Evolutionary conservation across 2,329 filamentous ascomycete species (phyloP).

Genomic region (Aspergillus clavatus): DNA sequence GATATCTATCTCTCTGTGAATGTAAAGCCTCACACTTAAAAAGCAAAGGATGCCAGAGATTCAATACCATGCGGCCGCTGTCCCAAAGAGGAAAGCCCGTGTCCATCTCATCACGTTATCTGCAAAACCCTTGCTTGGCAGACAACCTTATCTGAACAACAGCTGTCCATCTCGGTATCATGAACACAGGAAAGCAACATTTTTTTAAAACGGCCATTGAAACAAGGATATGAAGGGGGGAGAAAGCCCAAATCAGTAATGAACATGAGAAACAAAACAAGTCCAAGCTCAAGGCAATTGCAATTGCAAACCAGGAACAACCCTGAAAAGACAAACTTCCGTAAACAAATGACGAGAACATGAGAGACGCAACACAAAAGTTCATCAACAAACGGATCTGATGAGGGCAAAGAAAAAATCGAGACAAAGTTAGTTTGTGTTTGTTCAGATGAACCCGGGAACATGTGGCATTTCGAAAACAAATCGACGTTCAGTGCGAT

Average conservation of each 20-base stretch:
- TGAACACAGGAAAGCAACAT: neutral
- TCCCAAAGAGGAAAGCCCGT: neutral
- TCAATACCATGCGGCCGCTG: too few species aligned
- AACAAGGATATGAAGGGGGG: neutral
- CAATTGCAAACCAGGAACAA: neutral
- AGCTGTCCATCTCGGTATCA: neutral
- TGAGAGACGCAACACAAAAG: too few species aligned
- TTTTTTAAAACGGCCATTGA: neutral
- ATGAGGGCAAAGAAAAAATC: too few species aligned
- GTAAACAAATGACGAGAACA: too few species aligned
- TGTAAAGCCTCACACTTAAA: too few species aligned
- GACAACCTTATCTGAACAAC: conserved; percentile 5
- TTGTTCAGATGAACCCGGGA: neutral
- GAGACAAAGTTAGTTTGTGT: too few species aligned
- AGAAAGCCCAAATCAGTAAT: neutral
- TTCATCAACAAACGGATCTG: too few species aligned
- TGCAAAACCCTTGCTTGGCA: conserved; percentile 2
- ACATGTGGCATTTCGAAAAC: neutral
- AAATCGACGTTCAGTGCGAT: neutral
- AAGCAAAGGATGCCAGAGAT: too few species aligned
- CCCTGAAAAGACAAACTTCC: too few species aligned
- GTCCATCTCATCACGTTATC: neutral
- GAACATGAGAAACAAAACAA: neutral
- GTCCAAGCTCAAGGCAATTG: neutral
- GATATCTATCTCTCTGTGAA: too few species aligned